These are phyloP conservation scores for Fusarium sp. DNA, from an alignment of 2,329 filamentous ascomycete genomes.

Conservation along the genomic window DNA sequence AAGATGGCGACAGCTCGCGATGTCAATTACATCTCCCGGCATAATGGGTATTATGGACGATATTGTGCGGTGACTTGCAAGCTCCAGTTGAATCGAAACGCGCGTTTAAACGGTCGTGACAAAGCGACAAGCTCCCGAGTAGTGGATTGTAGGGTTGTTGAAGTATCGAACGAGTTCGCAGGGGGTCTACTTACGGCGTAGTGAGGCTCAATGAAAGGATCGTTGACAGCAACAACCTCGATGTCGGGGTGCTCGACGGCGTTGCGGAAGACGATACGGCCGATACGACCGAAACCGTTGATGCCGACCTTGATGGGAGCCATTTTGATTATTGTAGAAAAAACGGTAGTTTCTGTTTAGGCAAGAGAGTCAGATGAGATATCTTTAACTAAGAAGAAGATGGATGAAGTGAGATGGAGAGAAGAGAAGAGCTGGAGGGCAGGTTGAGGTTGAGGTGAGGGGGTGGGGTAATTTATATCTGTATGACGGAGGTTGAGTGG, in stretches of 20 bases:
- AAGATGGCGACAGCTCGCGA: neutral
- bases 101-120: neutral
- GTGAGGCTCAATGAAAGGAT: conserved; percentile 97
- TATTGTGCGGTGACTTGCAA: neutral
- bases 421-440: neutral
- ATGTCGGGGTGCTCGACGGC: conserved; percentile 90
- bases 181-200: conserved; percentile 82
- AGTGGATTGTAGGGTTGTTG: neutral
- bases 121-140: neutral
- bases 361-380: conserved; percentile 23
- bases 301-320: conserved; percentile 83
- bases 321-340: conserved; percentile 48
- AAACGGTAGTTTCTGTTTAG: conserved; percentile 16
- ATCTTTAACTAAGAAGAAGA: neutral
- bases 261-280: conserved; percentile 99
- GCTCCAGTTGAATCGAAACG: neutral
- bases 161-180: conserved; percentile 9
- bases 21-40: neutral
- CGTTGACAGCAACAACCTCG: conserved; percentile 96
- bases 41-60: neutral
- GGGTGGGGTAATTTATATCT: conserved; percentile 42
- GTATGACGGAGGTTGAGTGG: conserved; percentile 29
- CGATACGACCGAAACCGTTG: conserved; percentile 99
- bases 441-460: conserved; percentile 32
- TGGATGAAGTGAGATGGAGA: neutral